Evolutionary conservation across 169 alveolate species (phyloP), one percentile per base, ranked within the genome.

Genomic region (Cytauxzoon felis): DNA sequence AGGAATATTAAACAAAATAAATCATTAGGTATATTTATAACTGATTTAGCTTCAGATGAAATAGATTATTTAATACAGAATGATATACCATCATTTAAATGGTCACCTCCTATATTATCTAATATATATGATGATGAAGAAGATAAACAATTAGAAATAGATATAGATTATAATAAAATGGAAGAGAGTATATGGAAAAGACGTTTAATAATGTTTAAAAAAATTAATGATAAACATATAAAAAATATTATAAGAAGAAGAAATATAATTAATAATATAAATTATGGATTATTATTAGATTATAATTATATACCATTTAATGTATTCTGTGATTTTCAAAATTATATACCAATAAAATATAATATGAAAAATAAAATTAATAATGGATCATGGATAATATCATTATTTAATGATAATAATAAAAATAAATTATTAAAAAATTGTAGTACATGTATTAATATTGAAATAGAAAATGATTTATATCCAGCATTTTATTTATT

Each of bases 331-430:
- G 71, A 73, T 40, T 73, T 59, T 63, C 40, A 41, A 9, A 73
- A 73, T 56, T 60, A 73, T 48, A 63, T 63, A 19, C 84, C 84
- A 30, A 73, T 73, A 19, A 63, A 53, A 58, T 73, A 73, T 57
- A 7, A 51, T 16, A 5, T 18, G 34, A 51, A 5, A 51, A 5
- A 51, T 29, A 51, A 5, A 51, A 3, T 8, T 18, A 4, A 51
- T 7, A 48, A 48, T 13, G 9, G 13, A 13, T 48, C 9, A 13
- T 48, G 56, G 56, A 48, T 9, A 11, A 9, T 9, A 47, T 9
- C 56, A 11, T 9, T 9, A 9, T 54, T 54, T 5, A 54, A 54
- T 33, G n/a, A n/a, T n/a, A 54, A 21, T 29, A 54, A 54, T 27
- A 50, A 16, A 21, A 54, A 54, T 33, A 59, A 59, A 45, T 43